phyloP scores from a whole-genome alignment of 2,329 filamentous ascomycete genomes.

The Canariomyces notabilis region DNA sequence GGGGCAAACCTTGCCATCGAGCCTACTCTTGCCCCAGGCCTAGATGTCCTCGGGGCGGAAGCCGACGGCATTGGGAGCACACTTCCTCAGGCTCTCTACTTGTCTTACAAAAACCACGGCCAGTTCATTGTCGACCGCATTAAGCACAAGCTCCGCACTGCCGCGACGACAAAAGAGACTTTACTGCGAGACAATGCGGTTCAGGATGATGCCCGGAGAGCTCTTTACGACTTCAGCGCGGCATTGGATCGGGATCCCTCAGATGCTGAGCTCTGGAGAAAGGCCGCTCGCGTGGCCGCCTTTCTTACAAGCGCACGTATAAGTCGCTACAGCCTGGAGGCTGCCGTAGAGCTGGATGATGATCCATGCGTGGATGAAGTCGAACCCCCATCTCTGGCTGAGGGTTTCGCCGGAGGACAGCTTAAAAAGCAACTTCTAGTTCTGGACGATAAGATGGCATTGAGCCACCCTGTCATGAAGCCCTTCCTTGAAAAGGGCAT shows the following conservation, averaged over 20 bases:
- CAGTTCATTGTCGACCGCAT: conserved; percentile 81
- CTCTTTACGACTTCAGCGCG: conserved; percentile 52
- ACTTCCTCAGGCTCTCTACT: conserved; percentile 81
- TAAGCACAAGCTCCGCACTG: conserved; percentile 43
- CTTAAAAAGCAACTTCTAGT: conserved; percentile 51
- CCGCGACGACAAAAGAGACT: conserved; percentile 24
- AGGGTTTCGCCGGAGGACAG: conserved; percentile 59
- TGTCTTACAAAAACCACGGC: conserved; percentile 93
- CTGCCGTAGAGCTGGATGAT: conserved; percentile 62
- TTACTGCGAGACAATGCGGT: conserved; percentile 37
- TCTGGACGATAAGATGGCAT: conserved; percentile 50
- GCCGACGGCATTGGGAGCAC: conserved; percentile 74
- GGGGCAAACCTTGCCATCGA: conserved; percentile 45
- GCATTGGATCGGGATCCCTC: conserved; percentile 62
- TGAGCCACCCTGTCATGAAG: conserved; percentile 56
- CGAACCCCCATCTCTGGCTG: conserved; percentile 57
- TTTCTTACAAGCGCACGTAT: conserved; percentile 54
- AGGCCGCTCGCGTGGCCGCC: conserved; percentile 52
- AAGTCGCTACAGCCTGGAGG: conserved; percentile 59
- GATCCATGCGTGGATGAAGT: conserved; percentile 59
- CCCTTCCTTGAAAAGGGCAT: conserved; percentile 52
- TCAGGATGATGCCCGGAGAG: conserved; percentile 37
- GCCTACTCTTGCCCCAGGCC: conserved; percentile 41
- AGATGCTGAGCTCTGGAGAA: conserved; percentile 62
- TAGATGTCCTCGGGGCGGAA: conserved; percentile 55